A percentile compares a stretch with the other conserved stretches of the same genome.
Evolutionary conservation across 805 yeast species (phyloP).

Genomic region (Vanderwaltozyma verrucispora): DNA sequence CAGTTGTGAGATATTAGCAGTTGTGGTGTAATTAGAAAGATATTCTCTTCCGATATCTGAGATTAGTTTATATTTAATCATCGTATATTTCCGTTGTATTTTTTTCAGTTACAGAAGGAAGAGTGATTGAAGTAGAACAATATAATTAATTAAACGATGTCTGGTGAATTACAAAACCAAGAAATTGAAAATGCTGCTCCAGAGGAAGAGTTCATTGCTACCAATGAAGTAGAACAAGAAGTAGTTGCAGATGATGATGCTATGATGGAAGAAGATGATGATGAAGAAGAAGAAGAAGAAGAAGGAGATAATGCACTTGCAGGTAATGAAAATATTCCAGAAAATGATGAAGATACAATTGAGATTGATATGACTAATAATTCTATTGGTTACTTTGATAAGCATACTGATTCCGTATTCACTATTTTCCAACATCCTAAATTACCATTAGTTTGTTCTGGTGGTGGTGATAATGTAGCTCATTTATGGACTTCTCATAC

Average conservation of each 20-base stretch:
- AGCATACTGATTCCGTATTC: constrained; percentile 81
- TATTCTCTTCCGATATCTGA: too few species aligned
- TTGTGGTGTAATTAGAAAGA: too few species aligned
- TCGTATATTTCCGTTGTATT: too few species aligned
- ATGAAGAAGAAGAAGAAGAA: constrained; percentile 24
- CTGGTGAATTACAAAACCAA: constrained; percentile 1
- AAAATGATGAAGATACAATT: constrained; percentile 35
- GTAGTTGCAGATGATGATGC: constrained; percentile 26
- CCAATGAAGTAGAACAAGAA: constrained; percentile 37
- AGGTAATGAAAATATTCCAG: constrained; percentile 22
- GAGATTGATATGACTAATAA: constrained; percentile 86
- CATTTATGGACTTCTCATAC: constrained; percentile 89
- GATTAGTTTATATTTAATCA: too few species aligned
- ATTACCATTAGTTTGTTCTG: constrained; percentile 78
- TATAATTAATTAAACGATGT: too few species aligned
- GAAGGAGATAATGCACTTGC: constrained; percentile 30
- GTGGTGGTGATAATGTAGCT: constrained; percentile 91
- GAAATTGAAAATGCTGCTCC: constrained; percentile 9
- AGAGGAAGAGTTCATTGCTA: constrained; percentile 31
- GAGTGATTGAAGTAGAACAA: too few species aligned
- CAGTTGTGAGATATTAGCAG: too few species aligned
- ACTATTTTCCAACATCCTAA: constrained; percentile 74
- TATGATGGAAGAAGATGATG: constrained; percentile 25
- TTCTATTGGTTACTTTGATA: constrained; percentile 81
- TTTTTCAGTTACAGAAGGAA: too few species aligned